These are phyloP conservation scores for Pneumocystis sp. DNA, from an alignment of 1,139 yeast genomes.

Conservation along the genomic window DNA sequence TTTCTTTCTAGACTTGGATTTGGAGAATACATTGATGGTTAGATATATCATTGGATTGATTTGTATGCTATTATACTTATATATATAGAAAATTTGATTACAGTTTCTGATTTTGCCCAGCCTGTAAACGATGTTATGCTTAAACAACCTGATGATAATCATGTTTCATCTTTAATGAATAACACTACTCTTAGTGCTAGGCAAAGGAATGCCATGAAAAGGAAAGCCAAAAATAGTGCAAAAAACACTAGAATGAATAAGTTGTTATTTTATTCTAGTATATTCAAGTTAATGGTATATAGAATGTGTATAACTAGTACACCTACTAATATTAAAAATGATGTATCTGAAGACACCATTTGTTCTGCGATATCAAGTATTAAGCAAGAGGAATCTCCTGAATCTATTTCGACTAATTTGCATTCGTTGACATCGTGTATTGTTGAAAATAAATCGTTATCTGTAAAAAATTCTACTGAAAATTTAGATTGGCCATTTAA, in stretches of 20 bases:
- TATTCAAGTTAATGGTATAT: neutral
- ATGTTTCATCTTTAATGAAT: constrained; percentile 16
- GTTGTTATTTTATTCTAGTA: neutral
- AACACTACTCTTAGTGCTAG: constrained; percentile 36
- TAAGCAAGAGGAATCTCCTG: constrained; percentile 6
- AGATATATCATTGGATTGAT: constrained; percentile 10
- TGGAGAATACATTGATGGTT: constrained; percentile 28
- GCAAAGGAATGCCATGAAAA: constrained; percentile 81
- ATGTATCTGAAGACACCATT: neutral
- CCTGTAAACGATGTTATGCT: constrained; percentile 9
- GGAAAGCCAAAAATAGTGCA: constrained; percentile 75
- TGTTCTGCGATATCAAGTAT: neutral
- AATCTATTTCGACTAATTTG: constrained; percentile 44
- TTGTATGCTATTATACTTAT: neutral
- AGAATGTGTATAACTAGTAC: neutral
- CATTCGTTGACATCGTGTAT: constrained; percentile 70
- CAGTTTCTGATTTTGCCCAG: constrained; percentile 6
- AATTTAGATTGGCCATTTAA: constrained; percentile 90
- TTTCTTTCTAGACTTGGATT: constrained; percentile 30
- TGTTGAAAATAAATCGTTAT: constrained; percentile 60
- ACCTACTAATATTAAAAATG: neutral
- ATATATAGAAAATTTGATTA: neutral
- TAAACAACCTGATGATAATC: constrained; percentile 11
- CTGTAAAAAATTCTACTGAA: constrained; percentile 40
- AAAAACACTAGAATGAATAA: constrained; percentile 33